Base-by-base conservation (phyloP, 768 basidiomycete genomes). In the Rhizopogon sp. region DNA sequence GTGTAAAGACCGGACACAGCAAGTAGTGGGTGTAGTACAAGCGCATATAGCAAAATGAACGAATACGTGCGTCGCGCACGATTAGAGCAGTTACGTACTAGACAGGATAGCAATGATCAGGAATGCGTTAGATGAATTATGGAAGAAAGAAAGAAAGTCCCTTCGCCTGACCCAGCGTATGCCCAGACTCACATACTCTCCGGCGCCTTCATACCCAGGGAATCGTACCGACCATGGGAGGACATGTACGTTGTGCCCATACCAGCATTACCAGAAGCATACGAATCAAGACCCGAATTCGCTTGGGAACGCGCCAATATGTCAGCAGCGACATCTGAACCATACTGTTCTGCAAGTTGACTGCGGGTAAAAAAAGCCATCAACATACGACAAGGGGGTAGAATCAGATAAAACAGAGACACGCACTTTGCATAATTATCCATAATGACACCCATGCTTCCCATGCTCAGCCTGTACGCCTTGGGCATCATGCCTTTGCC, bases 371-470 rank as follows among this genome's bases (percentile, higher is more conserved):
- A 37, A 13, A 13, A 11, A 37, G 39, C 22, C 35, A 11, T 37
- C 35, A 37, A 13, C 13, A 37, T 11, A 11, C 13, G 13, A 37
- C 35, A 37, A 33, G 35, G 6, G 2, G 31, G 31, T 10, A 33
- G 9, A 33, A 33, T 3, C 13, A 37, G 11, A 37, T 37, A 50
- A 9, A 55, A 54, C 25, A n/a, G 22, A 25, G 39, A 39, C 46
- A 9, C 78, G 33, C 58, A 90, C 88, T 76, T 85, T 17, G 87
- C 88, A 65, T 90, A 91, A 56, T 86, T 84, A 59, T 93, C 90
- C 86, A 91, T 85, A 66, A 93, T 89, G 51, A 88, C 78, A 3
- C 85, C 87, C 85, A 91, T 88, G 56, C 80, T 84, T 56, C 77
- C 79, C 76, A 81, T 72, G 71, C 83, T 84, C 43, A 92, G 75